Evolutionary conservation across 148 eudicot genomes (phyloP).

Genomic region (Dysphania ambrosioides): DNA sequence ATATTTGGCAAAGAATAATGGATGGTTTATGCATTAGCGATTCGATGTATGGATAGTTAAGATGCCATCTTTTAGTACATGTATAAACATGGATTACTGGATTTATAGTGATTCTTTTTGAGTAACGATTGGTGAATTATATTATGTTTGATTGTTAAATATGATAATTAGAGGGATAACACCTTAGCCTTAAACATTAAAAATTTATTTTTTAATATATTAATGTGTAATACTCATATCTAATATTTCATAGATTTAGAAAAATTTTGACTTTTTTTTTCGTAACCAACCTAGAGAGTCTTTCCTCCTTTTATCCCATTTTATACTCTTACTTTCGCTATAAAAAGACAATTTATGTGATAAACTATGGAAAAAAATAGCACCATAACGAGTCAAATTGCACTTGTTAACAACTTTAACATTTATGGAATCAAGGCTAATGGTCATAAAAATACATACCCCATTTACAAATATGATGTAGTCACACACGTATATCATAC

Average conservation of each 20-base stretch:
- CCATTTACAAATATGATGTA: background rate
- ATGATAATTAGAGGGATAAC: too few species aligned
- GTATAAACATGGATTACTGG: background rate
- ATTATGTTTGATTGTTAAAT: background rate
- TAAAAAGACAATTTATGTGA: background rate
- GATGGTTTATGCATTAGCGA: background rate
- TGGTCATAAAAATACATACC: constrained; percentile 3
- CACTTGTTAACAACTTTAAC: constrained; percentile 20
- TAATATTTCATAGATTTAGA: too few species aligned
- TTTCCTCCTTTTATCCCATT: background rate
- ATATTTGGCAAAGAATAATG: too few species aligned
- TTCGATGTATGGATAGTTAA: background rate
- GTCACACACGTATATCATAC: constrained; percentile 22
- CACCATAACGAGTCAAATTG: constrained; percentile 12
- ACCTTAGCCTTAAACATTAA: too few species aligned
- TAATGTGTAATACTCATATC: too few species aligned
- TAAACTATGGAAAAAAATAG: constrained; percentile 1
- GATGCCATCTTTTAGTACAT: background rate
- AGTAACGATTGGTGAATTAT: background rate
- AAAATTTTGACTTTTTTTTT: constrained; percentile 11
- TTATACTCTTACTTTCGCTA: background rate
- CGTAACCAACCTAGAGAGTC: background rate
- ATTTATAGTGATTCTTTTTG: constrained; percentile 3
- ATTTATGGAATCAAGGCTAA: constrained; percentile 15
- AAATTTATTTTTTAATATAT: too few species aligned